Evolutionary conservation across 495 filamentous ascomycete genomes (phyloP), one percentile per base, ranked within the genome.

Genomic region (Friedmanniomyces simplex): DNA sequence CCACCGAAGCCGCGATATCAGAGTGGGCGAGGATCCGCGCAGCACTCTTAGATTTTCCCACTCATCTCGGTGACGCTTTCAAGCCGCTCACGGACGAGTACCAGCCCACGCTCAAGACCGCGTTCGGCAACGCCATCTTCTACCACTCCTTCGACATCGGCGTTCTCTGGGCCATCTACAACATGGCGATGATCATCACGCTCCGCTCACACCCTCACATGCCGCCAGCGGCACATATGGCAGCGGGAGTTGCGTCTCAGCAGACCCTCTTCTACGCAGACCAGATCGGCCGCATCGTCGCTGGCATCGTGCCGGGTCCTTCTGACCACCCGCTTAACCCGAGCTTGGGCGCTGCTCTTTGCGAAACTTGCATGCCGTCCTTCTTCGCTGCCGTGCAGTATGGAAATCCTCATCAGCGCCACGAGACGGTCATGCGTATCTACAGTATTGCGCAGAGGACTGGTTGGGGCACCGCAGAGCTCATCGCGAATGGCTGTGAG

Each of bases 311-410:
- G 8, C 88, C 89, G 48, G 75, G 12, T 73, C 78, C 42, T 66
- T 74, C 4, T 75, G 77, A 24, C 74, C 70, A 55, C 30, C 50
- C 66, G 32, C 80, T 96, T 0, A 91, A 82, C 59, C 91, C 91
- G 20, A 77, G 80, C n/a, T 77, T 94, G 43, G 90, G 87, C 12
- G 85, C 86, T 2, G 87, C 83, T 0, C 75, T 96, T 16, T 87
- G 86, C 41, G 90, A 97, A 70, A 81, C 78, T 61, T 81, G 81
- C 1, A 82, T 95, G 61, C 78, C 83, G 0, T 69, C 96, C 1
- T 97, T 97, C 72, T 88, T 95, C 30, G 83, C 91, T 0, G 93
- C 79, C 0, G 79, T 97, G 20, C 78, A 96, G 76, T 96, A 86
- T 70, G 81, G 78, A 57, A 77, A 87, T 59, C 59, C 79, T 14